These are phyloP conservation scores for Zelonia costaricensis DNA, from an alignment of 208 protist genomes.

Conservation along the genomic window DNA sequence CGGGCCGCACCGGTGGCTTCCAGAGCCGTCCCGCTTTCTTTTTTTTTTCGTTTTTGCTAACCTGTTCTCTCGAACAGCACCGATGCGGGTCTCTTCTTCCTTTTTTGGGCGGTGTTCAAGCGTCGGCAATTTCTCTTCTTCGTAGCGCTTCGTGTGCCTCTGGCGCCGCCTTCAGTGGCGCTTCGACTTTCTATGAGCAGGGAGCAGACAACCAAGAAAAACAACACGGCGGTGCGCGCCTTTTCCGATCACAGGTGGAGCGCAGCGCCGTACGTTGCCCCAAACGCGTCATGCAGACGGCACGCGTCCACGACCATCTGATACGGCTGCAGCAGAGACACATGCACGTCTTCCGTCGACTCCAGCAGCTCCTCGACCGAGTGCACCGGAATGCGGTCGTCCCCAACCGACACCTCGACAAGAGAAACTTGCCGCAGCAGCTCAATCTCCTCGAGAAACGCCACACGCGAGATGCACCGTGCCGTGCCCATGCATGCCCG, in stretches of 20 bases:
- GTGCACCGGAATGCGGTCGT: conserved; percentile 75
- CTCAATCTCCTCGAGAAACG: conserved; percentile 71
- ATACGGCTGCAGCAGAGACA: conserved; percentile 78
- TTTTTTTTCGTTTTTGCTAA: too few species aligned
- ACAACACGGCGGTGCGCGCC: too few species aligned
- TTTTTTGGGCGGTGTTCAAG: too few species aligned
- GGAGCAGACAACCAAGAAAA: conserved; percentile 2
- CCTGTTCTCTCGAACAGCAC: too few species aligned
- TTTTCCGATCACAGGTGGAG: conserved; percentile 26
- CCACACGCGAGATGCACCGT: conserved; percentile 16
- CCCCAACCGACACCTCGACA: conserved; percentile 79
- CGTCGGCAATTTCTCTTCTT: neutral
- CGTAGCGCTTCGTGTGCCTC: too few species aligned
- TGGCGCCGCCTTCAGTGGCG: too few species aligned
- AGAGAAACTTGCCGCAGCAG: conserved; percentile 76
- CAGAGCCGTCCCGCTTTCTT: too few species aligned
- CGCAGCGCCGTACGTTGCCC: conserved; percentile 29
- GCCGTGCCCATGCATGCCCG: conserved; percentile 22
- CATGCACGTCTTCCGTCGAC: conserved; percentile 64
- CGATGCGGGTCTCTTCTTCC: too few species aligned
- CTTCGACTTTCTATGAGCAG: too few species aligned
- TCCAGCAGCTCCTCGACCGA: conserved; percentile 45
- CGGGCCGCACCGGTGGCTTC: too few species aligned
- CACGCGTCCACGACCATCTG: conserved; percentile 83
- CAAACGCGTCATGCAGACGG: conserved; percentile 71